A percentile compares a stretch with the other conserved stretches of the same genome.
Conservation (phyloP, 768 basidiomycete species). For the Gautieria morchelliformis region DNA sequence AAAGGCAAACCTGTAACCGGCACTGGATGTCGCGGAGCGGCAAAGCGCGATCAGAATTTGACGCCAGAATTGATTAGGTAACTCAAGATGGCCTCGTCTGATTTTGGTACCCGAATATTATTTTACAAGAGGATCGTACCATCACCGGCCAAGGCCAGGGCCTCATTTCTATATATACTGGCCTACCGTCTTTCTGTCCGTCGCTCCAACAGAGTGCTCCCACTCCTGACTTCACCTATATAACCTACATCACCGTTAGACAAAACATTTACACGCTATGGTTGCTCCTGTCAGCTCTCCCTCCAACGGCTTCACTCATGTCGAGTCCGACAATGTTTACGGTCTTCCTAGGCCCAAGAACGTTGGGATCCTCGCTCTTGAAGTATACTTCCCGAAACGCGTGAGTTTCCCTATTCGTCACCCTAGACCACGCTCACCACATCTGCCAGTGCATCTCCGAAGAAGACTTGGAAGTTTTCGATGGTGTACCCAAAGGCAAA, state of each 20-base stretch:
- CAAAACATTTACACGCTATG: background rate
- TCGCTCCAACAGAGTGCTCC: background rate
- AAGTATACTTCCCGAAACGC: constrained; percentile 90
- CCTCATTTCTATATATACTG: background rate
- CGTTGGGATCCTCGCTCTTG: constrained; percentile 89
- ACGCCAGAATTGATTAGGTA: background rate
- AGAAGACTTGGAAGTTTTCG: constrained; percentile 86
- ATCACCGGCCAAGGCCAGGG: background rate
- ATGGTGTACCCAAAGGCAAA: constrained; percentile 90
- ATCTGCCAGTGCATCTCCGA: constrained; percentile 80
- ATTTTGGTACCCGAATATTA: background rate
- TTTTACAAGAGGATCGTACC: background rate
- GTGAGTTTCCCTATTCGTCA: constrained; percentile 33
- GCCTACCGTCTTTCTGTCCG: background rate
- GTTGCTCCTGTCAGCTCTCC: background rate
- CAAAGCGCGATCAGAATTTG: background rate
- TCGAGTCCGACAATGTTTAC: constrained; percentile 1
- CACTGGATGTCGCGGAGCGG: background rate
- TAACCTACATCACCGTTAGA: background rate
- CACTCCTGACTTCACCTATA: background rate
- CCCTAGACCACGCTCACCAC: constrained; percentile 10
- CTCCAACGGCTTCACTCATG: background rate
- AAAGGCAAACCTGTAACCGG: too few species aligned
- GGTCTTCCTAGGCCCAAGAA: constrained; percentile 60
- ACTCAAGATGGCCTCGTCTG: background rate